Conservation (phyloP, 805 yeast genomes). For the Yamadazyma laniorum region DNA sequence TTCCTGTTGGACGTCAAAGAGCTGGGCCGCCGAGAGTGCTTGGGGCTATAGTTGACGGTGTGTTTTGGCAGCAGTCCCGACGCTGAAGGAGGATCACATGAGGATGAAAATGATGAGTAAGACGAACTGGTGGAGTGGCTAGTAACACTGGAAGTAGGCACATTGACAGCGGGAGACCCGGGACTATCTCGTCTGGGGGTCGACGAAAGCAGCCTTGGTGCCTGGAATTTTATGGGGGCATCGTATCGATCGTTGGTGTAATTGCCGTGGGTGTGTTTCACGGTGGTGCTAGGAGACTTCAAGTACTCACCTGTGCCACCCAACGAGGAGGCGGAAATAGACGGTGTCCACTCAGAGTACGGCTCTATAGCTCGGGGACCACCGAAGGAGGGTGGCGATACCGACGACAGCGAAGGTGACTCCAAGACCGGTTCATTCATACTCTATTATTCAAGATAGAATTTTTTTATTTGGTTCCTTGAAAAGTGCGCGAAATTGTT, state of each 20-base stretch:
- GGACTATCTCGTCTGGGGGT: slow-evolving; percentile 1
- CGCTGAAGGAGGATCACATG: neutral
- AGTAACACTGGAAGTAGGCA: neutral
- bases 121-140: slow-evolving; percentile 5
- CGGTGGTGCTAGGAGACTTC: no score
- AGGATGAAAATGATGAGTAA: neutral
- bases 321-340: no score
- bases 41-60: slow-evolving; percentile 36
- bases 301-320: no score
- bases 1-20: slow-evolving; percentile 31
- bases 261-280: no score
- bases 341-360: neutral
- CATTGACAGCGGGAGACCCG: no score
- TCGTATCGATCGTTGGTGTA: no score
- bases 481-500: slow-evolving; percentile 4
- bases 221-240: neutral
- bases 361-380: neutral
- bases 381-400: neutral
- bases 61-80: neutral
- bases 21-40: slow-evolving; percentile 32
- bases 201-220: slow-evolving; percentile 1
- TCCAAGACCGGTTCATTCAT: slow-evolving; percentile 7
- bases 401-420: slow-evolving; percentile 5
- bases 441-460: neutral
- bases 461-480: slow-evolving; percentile 7